Conservation (phyloP, 106 monocot genomes). For the Ottelia alismoides region DNA sequence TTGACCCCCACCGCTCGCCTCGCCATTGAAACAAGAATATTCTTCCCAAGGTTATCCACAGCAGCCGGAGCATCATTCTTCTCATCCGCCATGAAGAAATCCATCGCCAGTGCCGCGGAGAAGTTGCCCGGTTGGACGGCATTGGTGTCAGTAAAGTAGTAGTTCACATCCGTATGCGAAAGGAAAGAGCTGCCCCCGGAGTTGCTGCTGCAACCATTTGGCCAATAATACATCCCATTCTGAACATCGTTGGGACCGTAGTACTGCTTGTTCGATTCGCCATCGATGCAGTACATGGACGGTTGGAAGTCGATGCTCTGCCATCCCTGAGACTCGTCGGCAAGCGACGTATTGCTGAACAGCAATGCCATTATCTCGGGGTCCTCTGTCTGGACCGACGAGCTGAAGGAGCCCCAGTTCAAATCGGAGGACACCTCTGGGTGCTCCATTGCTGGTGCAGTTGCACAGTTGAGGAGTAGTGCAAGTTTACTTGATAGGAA, state of each 20-base stretch:
- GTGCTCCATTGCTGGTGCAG: no score
- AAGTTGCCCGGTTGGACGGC: background rate
- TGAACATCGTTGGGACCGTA: background rate
- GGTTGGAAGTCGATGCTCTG: background rate
- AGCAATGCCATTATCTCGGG: conserved; percentile 12
- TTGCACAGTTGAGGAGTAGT: no score
- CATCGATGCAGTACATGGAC: conserved; percentile 4
- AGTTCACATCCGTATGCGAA: background rate
- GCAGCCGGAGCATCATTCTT: background rate
- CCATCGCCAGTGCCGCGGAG: background rate
- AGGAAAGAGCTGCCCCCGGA: background rate
- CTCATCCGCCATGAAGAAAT: background rate
- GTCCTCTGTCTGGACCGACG: background rate
- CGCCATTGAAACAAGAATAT: background rate
- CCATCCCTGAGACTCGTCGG: conserved; percentile 1
- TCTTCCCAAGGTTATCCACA: background rate
- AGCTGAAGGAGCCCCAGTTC: conserved; percentile 3
- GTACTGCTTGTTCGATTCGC: background rate
- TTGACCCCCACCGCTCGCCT: background rate
- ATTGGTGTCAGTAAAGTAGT: conserved; percentile 3
- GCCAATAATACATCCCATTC: background rate
- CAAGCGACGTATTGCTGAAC: background rate
- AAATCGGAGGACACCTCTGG: conserved; percentile 1
- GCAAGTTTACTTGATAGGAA: no score
- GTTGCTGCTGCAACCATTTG: conserved; percentile 1